Conservation (phyloP, 2,329 filamentous ascomycete genomes). For the Didymella keratinophila region DNA sequence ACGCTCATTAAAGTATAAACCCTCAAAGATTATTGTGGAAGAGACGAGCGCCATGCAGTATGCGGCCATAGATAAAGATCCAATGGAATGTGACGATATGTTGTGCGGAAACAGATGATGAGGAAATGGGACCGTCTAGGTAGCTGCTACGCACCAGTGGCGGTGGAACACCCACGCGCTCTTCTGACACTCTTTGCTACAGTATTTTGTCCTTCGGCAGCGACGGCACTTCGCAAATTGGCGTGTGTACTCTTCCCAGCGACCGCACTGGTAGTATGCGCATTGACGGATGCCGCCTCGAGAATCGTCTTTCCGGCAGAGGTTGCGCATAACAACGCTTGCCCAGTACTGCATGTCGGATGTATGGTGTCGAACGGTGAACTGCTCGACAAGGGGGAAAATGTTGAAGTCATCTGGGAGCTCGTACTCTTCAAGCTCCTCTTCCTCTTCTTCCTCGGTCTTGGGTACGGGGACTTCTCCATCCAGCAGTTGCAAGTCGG, state of each 20-base stretch:
- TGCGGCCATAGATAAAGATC: conserved; percentile 49
- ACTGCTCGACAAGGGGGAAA: conserved; percentile 97
- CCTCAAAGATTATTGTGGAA: conserved; percentile 39
- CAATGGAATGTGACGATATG: conserved; percentile 37
- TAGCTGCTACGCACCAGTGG: conserved; percentile 91
- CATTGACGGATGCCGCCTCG: conserved; percentile 95
- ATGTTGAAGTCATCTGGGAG: conserved; percentile 97
- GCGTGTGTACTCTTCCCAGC: conserved; percentile 95
- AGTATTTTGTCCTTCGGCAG: conserved; percentile 96
- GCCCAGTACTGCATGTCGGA: conserved; percentile 99
- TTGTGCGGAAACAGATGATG: conserved; percentile 35
- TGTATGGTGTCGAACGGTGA: conserved; percentile 92
- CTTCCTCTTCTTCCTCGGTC: conserved; percentile 63
- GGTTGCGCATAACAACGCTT: conserved; percentile 97
- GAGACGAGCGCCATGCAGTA: conserved; percentile 53
- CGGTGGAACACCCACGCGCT: conserved; percentile 98
- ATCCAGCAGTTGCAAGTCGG: conserved; percentile 82
- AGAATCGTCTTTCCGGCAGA: conserved; percentile 97
- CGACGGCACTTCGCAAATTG: conserved; percentile 98
- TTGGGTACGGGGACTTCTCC: conserved; percentile 60
- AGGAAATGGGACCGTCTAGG: conserved; percentile 43
- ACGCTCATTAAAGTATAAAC: conserved; percentile 51
- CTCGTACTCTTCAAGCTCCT: conserved; percentile 85
- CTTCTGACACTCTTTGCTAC: conserved; percentile 99
- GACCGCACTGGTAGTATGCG: conserved; percentile 96